phyloP scores from a whole-genome alignment of 768 basidiomycete genomes.

The Gautieria morchelliformis region DNA sequence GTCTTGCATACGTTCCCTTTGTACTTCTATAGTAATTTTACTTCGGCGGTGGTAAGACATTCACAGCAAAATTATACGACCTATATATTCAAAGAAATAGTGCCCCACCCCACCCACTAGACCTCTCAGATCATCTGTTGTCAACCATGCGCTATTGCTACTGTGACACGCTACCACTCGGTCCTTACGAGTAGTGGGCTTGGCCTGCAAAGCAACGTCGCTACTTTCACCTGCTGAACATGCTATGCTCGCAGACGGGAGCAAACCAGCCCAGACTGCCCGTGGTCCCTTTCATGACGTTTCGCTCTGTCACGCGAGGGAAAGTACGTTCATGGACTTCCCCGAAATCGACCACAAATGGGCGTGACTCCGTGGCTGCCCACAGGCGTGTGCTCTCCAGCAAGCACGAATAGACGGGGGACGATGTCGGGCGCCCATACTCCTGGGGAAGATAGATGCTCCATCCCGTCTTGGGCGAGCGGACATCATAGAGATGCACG shows the following conservation, averaged over 20 bases:
- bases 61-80: too few species aligned
- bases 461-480: conserved; percentile 53
- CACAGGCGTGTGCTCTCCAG: conserved; percentile 74
- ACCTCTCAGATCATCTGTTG: too few species aligned
- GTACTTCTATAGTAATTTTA: too few species aligned
- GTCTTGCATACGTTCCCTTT: too few species aligned
- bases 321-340: conserved; percentile 50
- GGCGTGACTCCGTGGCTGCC: conserved; percentile 66
- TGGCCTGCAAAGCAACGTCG: too few species aligned
- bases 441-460: conserved; percentile 66
- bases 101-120: too few species aligned
- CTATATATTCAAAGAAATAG: too few species aligned
- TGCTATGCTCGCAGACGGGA: conserved; percentile 4
- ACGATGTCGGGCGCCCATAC: conserved; percentile 42
- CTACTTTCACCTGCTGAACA: neutral
- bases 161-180: too few species aligned
- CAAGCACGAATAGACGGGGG: conserved; percentile 66
- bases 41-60: too few species aligned
- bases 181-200: too few species aligned
- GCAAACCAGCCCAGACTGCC: neutral
- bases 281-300: neutral
- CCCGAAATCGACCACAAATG: conserved; percentile 77
- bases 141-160: too few species aligned
- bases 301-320: conserved; percentile 21
- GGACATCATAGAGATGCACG: conserved; percentile 76